phyloP scores from a whole-genome alignment of 495 filamentous ascomycete genomes.

The Penicillium pulvis region DNA sequence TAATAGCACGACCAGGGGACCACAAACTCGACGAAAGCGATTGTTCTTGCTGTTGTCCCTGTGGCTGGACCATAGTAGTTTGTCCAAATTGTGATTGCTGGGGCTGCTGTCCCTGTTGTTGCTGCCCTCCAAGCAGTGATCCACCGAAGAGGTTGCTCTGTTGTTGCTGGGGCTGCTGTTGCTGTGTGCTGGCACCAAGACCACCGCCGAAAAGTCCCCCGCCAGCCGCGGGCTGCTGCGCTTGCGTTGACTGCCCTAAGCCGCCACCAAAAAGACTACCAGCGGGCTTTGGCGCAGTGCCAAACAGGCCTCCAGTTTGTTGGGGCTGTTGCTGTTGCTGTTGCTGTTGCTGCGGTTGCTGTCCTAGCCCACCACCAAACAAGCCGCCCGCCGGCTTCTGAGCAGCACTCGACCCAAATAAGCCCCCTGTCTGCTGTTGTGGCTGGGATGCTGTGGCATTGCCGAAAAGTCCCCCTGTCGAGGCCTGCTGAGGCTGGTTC shows the following conservation, averaged over 20 bases:
- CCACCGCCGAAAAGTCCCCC: conserved; percentile 29
- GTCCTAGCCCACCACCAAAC: conserved; percentile 27
- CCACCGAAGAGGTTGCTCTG: conserved; percentile 32
- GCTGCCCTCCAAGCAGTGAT: conserved; percentile 37
- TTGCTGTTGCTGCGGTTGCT: conserved; percentile 14
- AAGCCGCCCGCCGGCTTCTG: conserved; percentile 35
- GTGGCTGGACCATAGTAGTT: conserved; percentile 30
- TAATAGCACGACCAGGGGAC: conserved; percentile 50
- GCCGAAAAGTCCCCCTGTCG: conserved; percentile 14
- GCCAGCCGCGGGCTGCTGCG: conserved; percentile 38
- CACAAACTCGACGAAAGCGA: conserved; percentile 48
- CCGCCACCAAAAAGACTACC: conserved; percentile 31
- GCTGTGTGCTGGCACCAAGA: conserved; percentile 26
- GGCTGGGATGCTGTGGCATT: conserved; percentile 34
- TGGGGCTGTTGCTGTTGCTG: conserved; percentile 26
- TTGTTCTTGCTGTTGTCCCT: conserved; percentile 42
- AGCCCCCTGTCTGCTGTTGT: conserved; percentile 30
- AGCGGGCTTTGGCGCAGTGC: conserved; percentile 42
- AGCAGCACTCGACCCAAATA: conserved; percentile 39
- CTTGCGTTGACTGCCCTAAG: conserved; percentile 35
- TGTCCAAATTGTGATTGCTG: conserved; percentile 39
- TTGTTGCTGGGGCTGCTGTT: conserved; percentile 27
- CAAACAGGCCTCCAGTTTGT: conserved; percentile 21
- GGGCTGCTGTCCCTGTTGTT: conserved; percentile 39
- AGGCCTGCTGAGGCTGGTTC: conserved; percentile 24